These are phyloP conservation scores for Teratosphaeria pseudoeucalypti DNA, from an alignment of 2,329 filamentous ascomycete genomes.

Conservation along the genomic window DNA sequence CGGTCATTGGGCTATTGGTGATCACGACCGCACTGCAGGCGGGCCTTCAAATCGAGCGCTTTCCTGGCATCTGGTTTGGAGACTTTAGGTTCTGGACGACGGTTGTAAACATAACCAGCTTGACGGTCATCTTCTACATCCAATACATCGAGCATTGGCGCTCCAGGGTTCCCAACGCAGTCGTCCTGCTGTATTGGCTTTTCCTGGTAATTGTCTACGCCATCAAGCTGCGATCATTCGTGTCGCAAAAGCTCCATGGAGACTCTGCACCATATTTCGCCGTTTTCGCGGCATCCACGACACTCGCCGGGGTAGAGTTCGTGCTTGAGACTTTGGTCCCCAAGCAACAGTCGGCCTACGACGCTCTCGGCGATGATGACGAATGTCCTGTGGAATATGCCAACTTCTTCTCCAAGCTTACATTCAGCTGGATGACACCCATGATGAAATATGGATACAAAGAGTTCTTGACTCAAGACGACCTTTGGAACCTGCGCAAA, in stretches of 20 bases:
- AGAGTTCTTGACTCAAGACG: conserved; percentile 83
- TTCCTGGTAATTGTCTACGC: conserved; percentile 67
- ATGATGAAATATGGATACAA: conserved; percentile 94
- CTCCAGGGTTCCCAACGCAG: conserved; percentile 73
- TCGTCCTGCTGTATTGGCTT: conserved; percentile 87
- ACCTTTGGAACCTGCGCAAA: conserved; percentile 83
- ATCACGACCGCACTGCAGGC: conserved; percentile 62
- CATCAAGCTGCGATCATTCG: conserved; percentile 76
- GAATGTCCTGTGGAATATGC: conserved; percentile 81
- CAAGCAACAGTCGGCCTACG: conserved; percentile 62
- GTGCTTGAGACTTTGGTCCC: conserved; percentile 76
- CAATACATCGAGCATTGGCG: conserved; percentile 83
- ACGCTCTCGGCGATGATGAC: conserved; percentile 56
- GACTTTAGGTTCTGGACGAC: conserved; percentile 86
- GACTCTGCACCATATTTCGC: conserved; percentile 64
- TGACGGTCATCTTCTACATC: conserved; percentile 63
- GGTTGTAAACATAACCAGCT: conserved; percentile 57
- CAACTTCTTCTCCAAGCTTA: conserved; percentile 83
- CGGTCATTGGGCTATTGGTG: conserved; percentile 57
- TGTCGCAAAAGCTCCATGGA: conserved; percentile 64
- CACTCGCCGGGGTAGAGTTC: conserved; percentile 60
- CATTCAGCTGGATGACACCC: conserved; percentile 97
- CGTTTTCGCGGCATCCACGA: conserved; percentile 62
- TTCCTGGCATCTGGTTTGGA: conserved; percentile 58
- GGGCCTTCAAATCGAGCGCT: conserved; percentile 61